These are phyloP conservation scores for Tetracladium setigerum DNA, from an alignment of 495 filamentous ascomycete genomes.

Conservation along the genomic window DNA sequence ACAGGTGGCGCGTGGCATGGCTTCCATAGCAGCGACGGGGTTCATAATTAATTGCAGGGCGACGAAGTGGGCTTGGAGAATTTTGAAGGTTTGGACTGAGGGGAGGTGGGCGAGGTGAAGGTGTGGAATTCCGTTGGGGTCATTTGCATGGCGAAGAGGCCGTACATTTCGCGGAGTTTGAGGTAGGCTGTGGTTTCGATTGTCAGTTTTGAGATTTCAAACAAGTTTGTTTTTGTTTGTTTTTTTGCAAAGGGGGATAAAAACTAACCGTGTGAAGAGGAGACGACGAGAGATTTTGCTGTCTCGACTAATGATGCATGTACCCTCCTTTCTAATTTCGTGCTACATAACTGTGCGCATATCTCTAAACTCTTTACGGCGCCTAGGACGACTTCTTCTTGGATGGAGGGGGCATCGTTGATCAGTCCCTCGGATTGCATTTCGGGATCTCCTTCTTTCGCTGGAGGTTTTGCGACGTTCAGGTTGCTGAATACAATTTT, in stretches of 20 bases:
- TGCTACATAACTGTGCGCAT: slow-evolving; percentile 26
- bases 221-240: neutral
- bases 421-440: too few relatives aligned
- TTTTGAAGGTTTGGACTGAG: slow-evolving; percentile 23
- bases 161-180: slow-evolving; percentile 28
- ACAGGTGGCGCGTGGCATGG: too few relatives aligned
- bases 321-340: slow-evolving; percentile 12
- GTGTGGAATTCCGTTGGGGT: slow-evolving; percentile 44
- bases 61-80: slow-evolving; percentile 54
- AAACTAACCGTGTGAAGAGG: slow-evolving; percentile 20
- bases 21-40: slow-evolving; percentile 22
- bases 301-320: slow-evolving; percentile 13
- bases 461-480: too few relatives aligned
- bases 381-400: slow-evolving; percentile 25
- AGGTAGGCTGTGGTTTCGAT: slow-evolving; percentile 20
- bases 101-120: slow-evolving; percentile 43
- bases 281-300: slow-evolving; percentile 17
- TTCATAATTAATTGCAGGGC: slow-evolving; percentile 50
- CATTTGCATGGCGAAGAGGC: slow-evolving; percentile 24
- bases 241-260: neutral
- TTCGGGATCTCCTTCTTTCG: too few relatives aligned
- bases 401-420: slow-evolving; percentile 24
- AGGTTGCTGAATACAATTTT: slow-evolving; percentile 39
- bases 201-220: too few relatives aligned
- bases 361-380: slow-evolving; percentile 29